These are phyloP conservation scores for Suillus fuscotomentosus DNA, from an alignment of 768 basidiomycete species.

Conservation along the genomic window DNA sequence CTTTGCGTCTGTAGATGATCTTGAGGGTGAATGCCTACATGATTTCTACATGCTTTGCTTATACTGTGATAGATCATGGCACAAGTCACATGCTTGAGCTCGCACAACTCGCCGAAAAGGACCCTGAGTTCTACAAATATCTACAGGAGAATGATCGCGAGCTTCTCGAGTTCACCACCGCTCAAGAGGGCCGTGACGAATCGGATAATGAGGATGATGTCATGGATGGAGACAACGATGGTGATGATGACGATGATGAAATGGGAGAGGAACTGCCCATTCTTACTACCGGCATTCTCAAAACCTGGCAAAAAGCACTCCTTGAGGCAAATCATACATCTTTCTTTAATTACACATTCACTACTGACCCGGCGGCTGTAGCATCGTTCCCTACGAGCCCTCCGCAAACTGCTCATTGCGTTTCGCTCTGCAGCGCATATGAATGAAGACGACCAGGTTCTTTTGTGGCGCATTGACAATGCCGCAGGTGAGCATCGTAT, in stretches of 20 bases:
- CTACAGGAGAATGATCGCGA: slow-evolving; percentile 94
- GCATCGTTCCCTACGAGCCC: slow-evolving; percentile 82
- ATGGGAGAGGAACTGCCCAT: slow-evolving; percentile 42
- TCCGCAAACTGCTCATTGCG: slow-evolving; percentile 82
- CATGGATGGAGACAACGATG: slow-evolving; percentile 43
- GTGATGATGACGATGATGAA: slow-evolving; percentile 34
- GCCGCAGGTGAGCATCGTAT: slow-evolving; percentile 54
- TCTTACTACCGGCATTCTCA: slow-evolving; percentile 68
- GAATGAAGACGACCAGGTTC: slow-evolving; percentile 78
- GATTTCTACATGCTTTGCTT: neutral
- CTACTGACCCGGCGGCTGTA: slow-evolving; percentile 29
- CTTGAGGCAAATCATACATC: slow-evolving; percentile 57
- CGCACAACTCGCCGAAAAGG: slow-evolving; percentile 87
- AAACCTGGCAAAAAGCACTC: slow-evolving; percentile 85
- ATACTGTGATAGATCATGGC: slow-evolving; percentile 56
- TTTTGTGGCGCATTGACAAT: slow-evolving; percentile 87
- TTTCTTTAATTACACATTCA: neutral
- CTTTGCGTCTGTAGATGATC: slow-evolving; percentile 76
- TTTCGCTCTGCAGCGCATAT: slow-evolving; percentile 90
- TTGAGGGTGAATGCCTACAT: slow-evolving; percentile 50
- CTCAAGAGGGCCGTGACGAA: slow-evolving; percentile 37
- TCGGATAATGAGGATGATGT: slow-evolving; percentile 49
- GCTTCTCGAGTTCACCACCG: slow-evolving; percentile 74
- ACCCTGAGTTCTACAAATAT: slow-evolving; percentile 99
- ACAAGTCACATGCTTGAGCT: slow-evolving; percentile 76